Percentiles rank a stretch among this genome's conserved stretches.
Evolutionary conservation across 208 protist species (phyloP).

Genomic region (Strigomonas oncopelti): DNA sequence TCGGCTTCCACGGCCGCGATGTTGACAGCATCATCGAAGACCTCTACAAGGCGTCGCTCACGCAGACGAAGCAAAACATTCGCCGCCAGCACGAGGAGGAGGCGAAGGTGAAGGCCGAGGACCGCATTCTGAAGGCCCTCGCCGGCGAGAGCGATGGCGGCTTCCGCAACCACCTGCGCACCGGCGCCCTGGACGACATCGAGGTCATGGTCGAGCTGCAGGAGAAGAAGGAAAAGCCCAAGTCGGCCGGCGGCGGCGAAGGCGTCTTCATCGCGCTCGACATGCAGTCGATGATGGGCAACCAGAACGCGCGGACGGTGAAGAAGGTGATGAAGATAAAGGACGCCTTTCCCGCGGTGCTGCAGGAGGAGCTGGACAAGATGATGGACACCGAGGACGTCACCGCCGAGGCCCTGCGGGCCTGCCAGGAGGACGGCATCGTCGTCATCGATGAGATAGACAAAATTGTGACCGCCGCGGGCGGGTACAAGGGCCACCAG

Average conservation of each 20-base stretch:
- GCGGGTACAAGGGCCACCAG: constrained; percentile 89
- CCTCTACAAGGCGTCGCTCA: constrained; percentile 92
- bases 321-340: constrained; percentile 94
- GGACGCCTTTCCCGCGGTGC: constrained; percentile 86
- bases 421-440: constrained; percentile 97
- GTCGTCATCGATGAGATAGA: constrained; percentile 99
- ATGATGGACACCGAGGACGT: constrained; percentile 92
- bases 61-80: constrained; percentile 90
- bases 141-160: constrained; percentile 81
- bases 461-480: constrained; percentile 94
- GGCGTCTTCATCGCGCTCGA: constrained; percentile 87
- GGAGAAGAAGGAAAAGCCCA: constrained; percentile 90
- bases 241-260: constrained; percentile 67
- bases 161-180: constrained; percentile 92
- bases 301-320: constrained; percentile 68
- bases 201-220: constrained; percentile 90
- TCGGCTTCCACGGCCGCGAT: constrained; percentile 95
- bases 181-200: constrained; percentile 88
- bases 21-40: constrained; percentile 97
- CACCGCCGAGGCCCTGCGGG: constrained; percentile 89
- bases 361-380: constrained; percentile 93
- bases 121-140: constrained; percentile 87
- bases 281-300: constrained; percentile 69
- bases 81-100: constrained; percentile 81
- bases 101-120: constrained; percentile 79